A percentile compares a stretch with the other conserved stretches of the same genome.
Conservation (phyloP, 1,139 yeast genomes). For the Blastobotrys ciferrii region DNA sequence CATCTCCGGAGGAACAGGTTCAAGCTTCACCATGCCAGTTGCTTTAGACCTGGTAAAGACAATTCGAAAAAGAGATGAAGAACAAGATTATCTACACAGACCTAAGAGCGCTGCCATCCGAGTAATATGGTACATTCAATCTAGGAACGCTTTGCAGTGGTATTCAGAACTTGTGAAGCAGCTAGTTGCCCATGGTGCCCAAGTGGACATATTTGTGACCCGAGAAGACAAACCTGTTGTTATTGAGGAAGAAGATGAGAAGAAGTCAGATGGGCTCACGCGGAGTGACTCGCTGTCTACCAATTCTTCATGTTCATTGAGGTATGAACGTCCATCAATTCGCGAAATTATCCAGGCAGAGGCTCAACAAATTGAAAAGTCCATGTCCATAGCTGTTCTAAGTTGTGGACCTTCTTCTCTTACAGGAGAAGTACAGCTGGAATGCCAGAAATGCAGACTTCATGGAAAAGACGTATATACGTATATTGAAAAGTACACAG, state of each 20-base stretch:
- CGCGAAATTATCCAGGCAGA: constrained; percentile 6
- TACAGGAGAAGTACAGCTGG: constrained; percentile 33
- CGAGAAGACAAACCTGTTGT: constrained; percentile 31
- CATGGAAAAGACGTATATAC: constrained; percentile 26
- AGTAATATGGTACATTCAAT: constrained; percentile 42
- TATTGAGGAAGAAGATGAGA: background rate
- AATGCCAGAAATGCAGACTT: constrained; percentile 38
- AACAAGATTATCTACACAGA: constrained; percentile 39
- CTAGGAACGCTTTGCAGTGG: constrained; percentile 39
- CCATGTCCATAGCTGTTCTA: constrained; percentile 37
- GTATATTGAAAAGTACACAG: constrained; percentile 23
- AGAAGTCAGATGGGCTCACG: background rate
- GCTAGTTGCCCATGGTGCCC: constrained; percentile 25
- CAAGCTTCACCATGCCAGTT: constrained; percentile 47
- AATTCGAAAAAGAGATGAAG: constrained; percentile 19
- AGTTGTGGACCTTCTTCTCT: constrained; percentile 43
- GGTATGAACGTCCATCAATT: constrained; percentile 11
- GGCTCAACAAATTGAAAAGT: background rate
- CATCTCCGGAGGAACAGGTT: constrained; percentile 49
- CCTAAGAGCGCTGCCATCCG: constrained; percentile 37
- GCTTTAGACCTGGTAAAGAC: constrained; percentile 42
- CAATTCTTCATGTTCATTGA: background rate
- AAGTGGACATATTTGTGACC: constrained; percentile 33
- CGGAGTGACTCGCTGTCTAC: background rate
- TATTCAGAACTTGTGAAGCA: constrained; percentile 40